Percentiles rank a stretch among this genome's conserved stretches.
Evolutionary conservation across 306 rosid genomes (phyloP).

Genomic region (Glycine soja): DNA sequence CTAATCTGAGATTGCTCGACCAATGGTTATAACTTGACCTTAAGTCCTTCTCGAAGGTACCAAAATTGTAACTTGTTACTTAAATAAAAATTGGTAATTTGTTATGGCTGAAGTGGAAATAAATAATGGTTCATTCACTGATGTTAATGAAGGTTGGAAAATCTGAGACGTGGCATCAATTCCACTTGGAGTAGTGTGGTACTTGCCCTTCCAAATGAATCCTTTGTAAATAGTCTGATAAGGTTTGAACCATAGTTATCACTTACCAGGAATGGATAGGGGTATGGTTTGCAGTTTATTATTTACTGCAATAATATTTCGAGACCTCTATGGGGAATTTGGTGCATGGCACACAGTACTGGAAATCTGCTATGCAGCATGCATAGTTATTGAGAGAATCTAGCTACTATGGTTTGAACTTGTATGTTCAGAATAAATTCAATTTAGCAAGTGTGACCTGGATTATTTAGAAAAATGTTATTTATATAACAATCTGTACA

Average conservation of each 20-base stretch:
- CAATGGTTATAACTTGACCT: no score
- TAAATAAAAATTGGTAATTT: no score
- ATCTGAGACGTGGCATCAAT: not conserved
- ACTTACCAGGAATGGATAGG: not conserved
- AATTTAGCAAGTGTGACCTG: conserved; percentile 5
- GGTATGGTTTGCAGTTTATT: not conserved
- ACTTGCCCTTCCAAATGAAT: not conserved
- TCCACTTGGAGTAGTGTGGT: not conserved
- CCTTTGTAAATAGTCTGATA: not conserved
- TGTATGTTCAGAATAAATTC: not conserved
- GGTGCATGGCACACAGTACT: not conserved
- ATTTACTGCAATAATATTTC: not conserved
- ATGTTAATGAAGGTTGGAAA: no score
- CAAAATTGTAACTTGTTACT: no score
- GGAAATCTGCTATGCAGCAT: not conserved
- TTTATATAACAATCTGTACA: no score
- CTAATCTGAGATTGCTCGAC: no score
- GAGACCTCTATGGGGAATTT: not conserved
- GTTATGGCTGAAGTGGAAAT: no score
- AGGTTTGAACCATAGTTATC: not conserved
- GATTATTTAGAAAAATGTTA: no score
- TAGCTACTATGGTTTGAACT: not conserved
- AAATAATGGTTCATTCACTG: no score
- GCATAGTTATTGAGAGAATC: not conserved
- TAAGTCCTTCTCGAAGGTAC: no score